Base-by-base conservation (phyloP, 768 basidiomycete species). In the Daedaleopsis sinensis region DNA sequence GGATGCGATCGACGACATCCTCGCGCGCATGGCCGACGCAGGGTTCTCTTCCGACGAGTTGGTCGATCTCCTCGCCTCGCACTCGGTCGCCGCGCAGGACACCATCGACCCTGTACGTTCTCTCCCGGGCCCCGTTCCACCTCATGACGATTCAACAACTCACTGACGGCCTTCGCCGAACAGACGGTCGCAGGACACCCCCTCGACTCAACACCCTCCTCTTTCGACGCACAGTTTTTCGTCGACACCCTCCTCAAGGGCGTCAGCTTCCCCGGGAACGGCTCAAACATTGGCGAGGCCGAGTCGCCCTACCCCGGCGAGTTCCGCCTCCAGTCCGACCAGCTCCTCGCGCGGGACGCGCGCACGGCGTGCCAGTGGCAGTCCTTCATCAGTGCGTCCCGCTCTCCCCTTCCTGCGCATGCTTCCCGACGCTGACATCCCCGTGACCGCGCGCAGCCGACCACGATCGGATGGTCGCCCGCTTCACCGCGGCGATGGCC, bases 301-400 rank as follows among this genome's bases (percentile, higher is more conserved):
- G 48, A 62, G 50, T 71, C 74, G 42, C 70, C 74, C 6, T 65
- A 73, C 36, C 49, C 18, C 27, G 74, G 74, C 16, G 74, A 74
- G 58, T 68, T 76, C 64, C 74, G 74, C 57, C 70, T 76, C 43
- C 65, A 72, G 60, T 75, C 74, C 38, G 74, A 76, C 64, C 59
- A 50, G 3, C 13, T 21, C 1, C 16, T 16, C 18, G 19, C 18
- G 0, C 59, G 74, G 62, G 74, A 75, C 57, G 55, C 62, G 36
- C 68, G 71, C 47, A 73, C 74, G 8, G 71, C 73, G 10, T 76
- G 74, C 68, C 54, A 66, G 42, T 76, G 74, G 73, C 74, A 75
- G 60, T 64, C 56, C 23, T 67, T 71, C 57, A 58, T 64, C 36
- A 43, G 63, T 64, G 36, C 52, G 51, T 52, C 21, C 27, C 27